Evolutionary conservation across 371 early-diverging fungal genomes (phyloP).

Genomic region (Mucor circinelloides): DNA sequence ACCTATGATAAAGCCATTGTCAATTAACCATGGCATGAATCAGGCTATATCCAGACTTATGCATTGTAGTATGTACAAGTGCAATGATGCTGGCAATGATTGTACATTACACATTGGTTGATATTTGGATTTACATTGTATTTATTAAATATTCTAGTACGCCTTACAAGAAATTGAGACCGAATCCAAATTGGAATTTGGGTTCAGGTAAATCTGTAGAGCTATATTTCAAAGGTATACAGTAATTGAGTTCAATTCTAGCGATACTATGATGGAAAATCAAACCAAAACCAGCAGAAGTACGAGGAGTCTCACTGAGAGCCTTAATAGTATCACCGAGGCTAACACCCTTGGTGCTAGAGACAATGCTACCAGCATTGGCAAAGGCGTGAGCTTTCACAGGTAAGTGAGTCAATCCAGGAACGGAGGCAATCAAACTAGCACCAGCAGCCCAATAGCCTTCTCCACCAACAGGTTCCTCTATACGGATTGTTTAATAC

Average conservation of each 20-base stretch:
- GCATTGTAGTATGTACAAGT: no score
- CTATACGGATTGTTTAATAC: slow-evolving; percentile 33
- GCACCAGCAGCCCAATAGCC: slow-evolving; percentile 77
- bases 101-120: no score
- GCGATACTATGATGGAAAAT: slow-evolving; percentile 80
- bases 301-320: slow-evolving; percentile 58
- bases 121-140: no score
- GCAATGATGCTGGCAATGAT: no score
- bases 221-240: slow-evolving; percentile 47
- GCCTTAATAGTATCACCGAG: slow-evolving; percentile 37
- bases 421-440: slow-evolving; percentile 81
- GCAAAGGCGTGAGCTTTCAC: slow-evolving; percentile 85
- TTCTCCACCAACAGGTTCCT: slow-evolving; percentile 91
- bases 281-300: slow-evolving; percentile 78
- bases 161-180: slow-evolving; percentile 77
- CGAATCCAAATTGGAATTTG: slow-evolving; percentile 87
- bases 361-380: slow-evolving; percentile 81
- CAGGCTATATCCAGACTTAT: no score
- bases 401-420: slow-evolving; percentile 61
- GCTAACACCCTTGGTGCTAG: slow-evolving; percentile 4
- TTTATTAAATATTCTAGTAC: background rate
- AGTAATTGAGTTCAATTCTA: slow-evolving; percentile 49
- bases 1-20: no score
- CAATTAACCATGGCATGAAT: no score
- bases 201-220: slow-evolving; percentile 69